Evolutionary conservation across 2,329 filamentous ascomycete species (phyloP), one percentile per base, ranked within the genome.

Genomic region (Stachybotrys elegans): DNA sequence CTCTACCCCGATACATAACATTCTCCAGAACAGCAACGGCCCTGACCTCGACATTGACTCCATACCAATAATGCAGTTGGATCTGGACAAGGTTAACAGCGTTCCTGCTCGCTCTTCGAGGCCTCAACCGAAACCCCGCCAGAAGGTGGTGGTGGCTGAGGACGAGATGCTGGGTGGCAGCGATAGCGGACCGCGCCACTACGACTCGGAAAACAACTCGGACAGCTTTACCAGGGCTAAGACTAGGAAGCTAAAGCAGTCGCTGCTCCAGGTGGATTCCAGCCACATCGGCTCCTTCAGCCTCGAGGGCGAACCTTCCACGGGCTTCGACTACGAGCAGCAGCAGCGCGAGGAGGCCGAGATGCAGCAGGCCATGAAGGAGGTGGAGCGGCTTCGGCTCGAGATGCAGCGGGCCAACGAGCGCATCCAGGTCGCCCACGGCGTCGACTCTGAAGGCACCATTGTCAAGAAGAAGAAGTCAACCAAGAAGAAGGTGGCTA

Each of bases 21-120:
- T 93, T 45, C 70, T 87, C 4, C 76, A 81, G 46, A 81, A 75
- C 46, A 81, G 81, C 45, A 91, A 92, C 58, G 84, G 83, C 2
- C 82, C 84, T 3, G 85, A 87, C 36, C 70, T 97, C 8, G 92
- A 98, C 59, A 84, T 98, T 35, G 93, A 98, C 64, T 81, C 88
- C 2, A 98, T 98, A 55, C 93, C 93, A 3, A 92, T 98, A 56
- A 93, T 98, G 82, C 83, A 95, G 60, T 75, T 98, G 38, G 84
- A 94, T 49, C 76, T 96, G 7, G 83, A 84, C 23, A 77, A 76
- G 47, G 61, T 75, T 8, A 54, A 59, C 41, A 54, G 47, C 40
- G 49, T 58, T 13, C 45, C 57, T 13, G 46, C 59, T 47, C 51
- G 64, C 49, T 54, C 65, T 48, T 58, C 63, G 54, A 52, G 60